Base-by-base conservation (phyloP, 1,284 basidiomycete genomes). In the Melanopsichium pennsylvanicum region DNA sequence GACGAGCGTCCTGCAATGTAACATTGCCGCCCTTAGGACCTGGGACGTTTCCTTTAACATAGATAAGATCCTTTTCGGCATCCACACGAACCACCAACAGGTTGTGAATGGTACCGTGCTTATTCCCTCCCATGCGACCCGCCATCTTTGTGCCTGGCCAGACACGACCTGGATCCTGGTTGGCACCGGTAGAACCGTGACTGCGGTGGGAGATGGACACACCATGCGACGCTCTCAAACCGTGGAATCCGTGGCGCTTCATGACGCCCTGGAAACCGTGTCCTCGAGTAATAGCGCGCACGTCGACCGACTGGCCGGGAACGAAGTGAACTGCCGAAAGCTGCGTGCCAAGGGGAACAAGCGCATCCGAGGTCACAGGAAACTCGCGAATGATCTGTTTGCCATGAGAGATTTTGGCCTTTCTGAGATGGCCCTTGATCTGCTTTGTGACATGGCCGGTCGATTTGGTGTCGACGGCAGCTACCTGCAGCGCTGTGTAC, bases 61-160 rank as follows among this genome's bases (percentile, higher is more conserved):
- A 97, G 59, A 99, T 85, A 41, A 97, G 86, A 82, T 96, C 89
- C 48, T 95, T 87, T 13, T 85, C 84, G 16, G 87, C 87, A 83
- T 98, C 95, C 57, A 98, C 86, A 26, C 93, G 90, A 56, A 95
- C 86, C 29, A 97, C 92, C 2, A 89, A 84, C 25, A 97, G 87
- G 42, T 76, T 98, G 81, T 95, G 93, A 11, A 87, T 86, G 25
- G 78, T 80, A 32, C 68, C 63, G 50, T 74, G 69, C 48, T 67
- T 59, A 40, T 69, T 72, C 58, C 88, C 89, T 49, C 96, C 96
- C 86, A 97, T 89, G 39, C 90, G 89, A 39, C 95, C 96, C 9
- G 95, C 89, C 95, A 97, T 98, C 85, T 97, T 97, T 84, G 94
- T 97, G 35, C 95, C 95, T 15, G 94, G 94, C 84, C 91, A 92